Percentiles rank a stretch among this genome's conserved stretches.
phyloP scores from a whole-genome alignment of 352 stramenopile genomes.

The Aphanomyces stellatus region DNA sequence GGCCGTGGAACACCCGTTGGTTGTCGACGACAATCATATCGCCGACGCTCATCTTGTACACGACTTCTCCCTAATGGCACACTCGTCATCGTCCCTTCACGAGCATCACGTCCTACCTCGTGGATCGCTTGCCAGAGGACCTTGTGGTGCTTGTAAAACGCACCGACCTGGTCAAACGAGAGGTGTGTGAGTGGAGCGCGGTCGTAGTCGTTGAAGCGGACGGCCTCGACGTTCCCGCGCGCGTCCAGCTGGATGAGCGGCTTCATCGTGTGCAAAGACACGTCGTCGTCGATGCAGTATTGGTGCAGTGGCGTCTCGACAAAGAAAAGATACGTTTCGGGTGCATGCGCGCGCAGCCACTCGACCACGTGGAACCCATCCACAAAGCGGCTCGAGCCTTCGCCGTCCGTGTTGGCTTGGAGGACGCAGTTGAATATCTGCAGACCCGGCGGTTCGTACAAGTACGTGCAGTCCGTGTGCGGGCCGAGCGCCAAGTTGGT shows the following conservation, averaged over 20 bases:
- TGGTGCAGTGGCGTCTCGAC: conserved; percentile 59
- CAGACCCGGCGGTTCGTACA: conserved; percentile 72
- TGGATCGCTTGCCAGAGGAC: conserved; percentile 51
- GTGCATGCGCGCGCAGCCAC: conserved; percentile 43
- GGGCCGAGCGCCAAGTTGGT: conserved; percentile 77
- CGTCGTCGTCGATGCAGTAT: conserved; percentile 68
- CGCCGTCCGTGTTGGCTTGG: conserved; percentile 55
- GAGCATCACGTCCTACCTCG: too few species aligned
- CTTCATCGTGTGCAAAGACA: conserved; percentile 70
- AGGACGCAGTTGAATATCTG: conserved; percentile 87
- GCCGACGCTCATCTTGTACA: conserved; percentile 50
- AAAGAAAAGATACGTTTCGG: conserved; percentile 62
- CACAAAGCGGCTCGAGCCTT: conserved; percentile 59
- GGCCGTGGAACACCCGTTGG: conserved; percentile 78
- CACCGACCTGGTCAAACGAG: conserved; percentile 50
- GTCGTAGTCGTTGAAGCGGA: conserved; percentile 87
- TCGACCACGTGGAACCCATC: conserved; percentile 74
- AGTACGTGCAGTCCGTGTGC: conserved; percentile 86
- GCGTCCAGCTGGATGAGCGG: conserved; percentile 71
- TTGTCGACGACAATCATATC: conserved; percentile 85
- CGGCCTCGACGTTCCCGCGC: conserved; percentile 58
- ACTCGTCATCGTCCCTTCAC: background rate
- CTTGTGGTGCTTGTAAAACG: conserved; percentile 68
- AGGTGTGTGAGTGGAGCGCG: conserved; percentile 72
- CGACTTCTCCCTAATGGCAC: conserved; percentile 9